Evolutionary conservation across 768 basidiomycete genomes (phyloP).

Genomic region (Phylloporus arenicola): DNA sequence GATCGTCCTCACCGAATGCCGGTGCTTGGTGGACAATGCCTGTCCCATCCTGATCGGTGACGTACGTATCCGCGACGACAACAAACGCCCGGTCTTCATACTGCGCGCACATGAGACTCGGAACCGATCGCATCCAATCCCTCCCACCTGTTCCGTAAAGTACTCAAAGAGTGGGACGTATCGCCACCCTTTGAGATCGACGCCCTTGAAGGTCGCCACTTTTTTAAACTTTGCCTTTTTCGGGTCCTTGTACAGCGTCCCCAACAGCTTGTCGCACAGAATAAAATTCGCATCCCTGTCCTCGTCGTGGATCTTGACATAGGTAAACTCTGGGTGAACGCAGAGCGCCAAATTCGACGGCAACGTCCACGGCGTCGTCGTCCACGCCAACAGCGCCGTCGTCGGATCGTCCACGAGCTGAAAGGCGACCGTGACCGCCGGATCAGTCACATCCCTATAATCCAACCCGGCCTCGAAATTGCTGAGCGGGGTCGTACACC

Average conservation of each 20-base stretch:
- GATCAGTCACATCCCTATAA: conserved; percentile 92
- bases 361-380: conserved; percentile 97
- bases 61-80: conserved; percentile 87
- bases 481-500: conserved; percentile 90
- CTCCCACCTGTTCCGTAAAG: conserved; percentile 83
- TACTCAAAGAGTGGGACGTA: conserved; percentile 95
- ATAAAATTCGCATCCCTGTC: conserved; percentile 86
- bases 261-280: conserved; percentile 80
- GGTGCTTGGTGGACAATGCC: conserved; percentile 99
- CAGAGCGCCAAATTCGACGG: conserved; percentile 94
- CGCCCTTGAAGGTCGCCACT: conserved; percentile 78
- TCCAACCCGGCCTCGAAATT: conserved; percentile 95
- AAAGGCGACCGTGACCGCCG: conserved; percentile 91
- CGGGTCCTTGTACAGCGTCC: conserved; percentile 90
- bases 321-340: conserved; percentile 93
- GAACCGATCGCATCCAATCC: background rate
- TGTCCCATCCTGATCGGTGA: conserved; percentile 89
- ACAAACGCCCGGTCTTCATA: conserved; percentile 88
- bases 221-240: conserved; percentile 97
- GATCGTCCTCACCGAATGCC: conserved; percentile 98
- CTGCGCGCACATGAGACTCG: conserved; percentile 36
- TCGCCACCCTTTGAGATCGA: conserved; percentile 93
- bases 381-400: conserved; percentile 93
- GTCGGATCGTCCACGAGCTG: conserved; percentile 88
- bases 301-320: conserved; percentile 94